Conservation (phyloP, 257 asterid genomes). For the Vinca minor region DNA sequence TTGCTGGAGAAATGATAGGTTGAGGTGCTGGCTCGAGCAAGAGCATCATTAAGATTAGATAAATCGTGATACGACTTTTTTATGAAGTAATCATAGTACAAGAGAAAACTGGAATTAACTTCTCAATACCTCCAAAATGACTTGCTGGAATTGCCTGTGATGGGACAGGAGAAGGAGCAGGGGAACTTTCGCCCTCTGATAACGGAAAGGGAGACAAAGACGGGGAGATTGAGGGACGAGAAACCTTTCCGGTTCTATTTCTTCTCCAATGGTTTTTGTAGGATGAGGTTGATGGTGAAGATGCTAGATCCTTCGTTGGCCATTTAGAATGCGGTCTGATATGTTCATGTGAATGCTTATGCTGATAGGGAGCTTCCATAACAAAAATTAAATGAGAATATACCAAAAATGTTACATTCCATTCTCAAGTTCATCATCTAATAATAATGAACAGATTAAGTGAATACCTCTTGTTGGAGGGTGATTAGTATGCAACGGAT, state of each 20-base stretch:
- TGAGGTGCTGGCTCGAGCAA: conserved; percentile 40
- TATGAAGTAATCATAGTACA: conserved; percentile 1
- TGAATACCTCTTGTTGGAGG: conserved; percentile 30
- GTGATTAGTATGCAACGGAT: conserved; percentile 22
- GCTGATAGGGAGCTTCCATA: conserved; percentile 30
- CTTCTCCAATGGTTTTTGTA: conserved; percentile 28
- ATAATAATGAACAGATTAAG: neutral
- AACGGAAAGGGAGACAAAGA: conserved; percentile 33
- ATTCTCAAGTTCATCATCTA: neutral
- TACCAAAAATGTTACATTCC: neutral
- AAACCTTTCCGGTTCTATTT: conserved; percentile 29
- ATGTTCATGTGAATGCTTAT: conserved; percentile 21
- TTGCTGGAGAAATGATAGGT: conserved; percentile 47
- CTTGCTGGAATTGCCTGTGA: conserved; percentile 38
- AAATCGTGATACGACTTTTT: neutral
- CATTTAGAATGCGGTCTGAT: conserved; percentile 24
- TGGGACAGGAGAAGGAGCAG: conserved; percentile 33
- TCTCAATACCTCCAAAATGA: conserved; percentile 30
- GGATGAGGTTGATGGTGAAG: conserved; percentile 23
- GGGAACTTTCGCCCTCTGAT: conserved; percentile 20
- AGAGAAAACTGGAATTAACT: neutral
- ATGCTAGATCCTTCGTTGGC: conserved; percentile 21
- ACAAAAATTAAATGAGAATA: conserved; percentile 5
- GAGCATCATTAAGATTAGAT: conserved; percentile 17
- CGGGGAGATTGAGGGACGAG: conserved; percentile 38